Base-by-base conservation (phyloP, 495 filamentous ascomycete genomes). In the Daldinia grandis region DNA sequence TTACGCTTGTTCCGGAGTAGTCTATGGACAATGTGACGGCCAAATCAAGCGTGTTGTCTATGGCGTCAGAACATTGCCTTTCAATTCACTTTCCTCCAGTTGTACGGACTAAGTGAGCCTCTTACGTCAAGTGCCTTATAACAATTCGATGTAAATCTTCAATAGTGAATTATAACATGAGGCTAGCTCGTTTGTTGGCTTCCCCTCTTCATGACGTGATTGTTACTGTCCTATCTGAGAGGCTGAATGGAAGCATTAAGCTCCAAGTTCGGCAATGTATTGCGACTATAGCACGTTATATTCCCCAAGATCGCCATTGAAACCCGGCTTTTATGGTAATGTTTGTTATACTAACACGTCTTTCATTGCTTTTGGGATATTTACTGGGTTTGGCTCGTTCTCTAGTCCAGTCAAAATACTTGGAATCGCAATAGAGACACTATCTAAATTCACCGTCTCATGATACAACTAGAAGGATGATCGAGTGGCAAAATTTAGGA, bases 181-280 rank as follows among this genome's bases (percentile, higher is more conserved):
- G 33, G 17, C 28, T 35, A 50, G 58, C 30, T 61, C 0, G 17
- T 50, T 1, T 12, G 28, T 35, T 12, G 42, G 17, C 4, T 4
- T 31, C 19, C n/a, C 28, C 10, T 50, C 15, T 19, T 42, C 27
- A 62, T 62, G 60, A 21, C 24, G 31, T 62, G 60, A 54, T 53
- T 19, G 33, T 33, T 54, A 38, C 9, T 35, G 21, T 17, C 12
- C 8, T 8, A 24, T 47, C 21, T 10, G 9, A 47, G 42, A 47
- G 42, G 19, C 9, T 14, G 17, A 47, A 47, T 47, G 7, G 17
- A 17, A 17, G 38, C 5, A 17, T 40, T 2, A 8, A 40, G 5
- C 5, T 6, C 5, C 9, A 8, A 40, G n/a, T 17, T 17, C 15
- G 15, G 15, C 1, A 17, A 5, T 17, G 1, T 17, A 40, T 40